phyloP scores from a whole-genome alignment of 768 basidiomycete genomes.

The Boletus rubropictus region DNA sequence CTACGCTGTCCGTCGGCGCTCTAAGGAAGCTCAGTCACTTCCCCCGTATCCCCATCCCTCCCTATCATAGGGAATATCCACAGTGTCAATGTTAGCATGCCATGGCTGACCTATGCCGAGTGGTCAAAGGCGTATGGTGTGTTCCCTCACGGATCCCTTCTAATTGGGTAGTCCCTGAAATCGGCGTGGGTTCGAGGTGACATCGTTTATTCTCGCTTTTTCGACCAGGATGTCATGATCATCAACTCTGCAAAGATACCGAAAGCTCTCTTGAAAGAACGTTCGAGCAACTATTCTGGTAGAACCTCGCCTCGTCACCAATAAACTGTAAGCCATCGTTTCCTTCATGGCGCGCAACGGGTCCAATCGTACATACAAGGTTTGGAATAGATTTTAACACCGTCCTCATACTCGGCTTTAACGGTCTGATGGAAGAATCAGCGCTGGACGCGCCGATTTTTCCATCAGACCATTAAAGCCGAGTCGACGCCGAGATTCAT shows the following conservation, averaged over 20 bases:
- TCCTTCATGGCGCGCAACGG: not conserved
- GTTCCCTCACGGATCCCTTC: not conserved
- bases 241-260: conserved; percentile 13
- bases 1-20: not conserved
- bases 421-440: no score
- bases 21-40: not conserved
- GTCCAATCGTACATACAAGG: not conserved
- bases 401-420: conserved; percentile 6
- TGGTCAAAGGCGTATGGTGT: conserved; percentile 11
- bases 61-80: conserved; percentile 17
- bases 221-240: conserved; percentile 9
- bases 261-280: conserved; percentile 14
- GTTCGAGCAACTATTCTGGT: conserved; percentile 18
- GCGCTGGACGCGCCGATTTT: conserved; percentile 15
- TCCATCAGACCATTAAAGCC: conserved; percentile 15
- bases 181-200: conserved; percentile 2
- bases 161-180: not conserved
- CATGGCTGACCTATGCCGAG: conserved; percentile 13
- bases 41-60: conserved; percentile 2
- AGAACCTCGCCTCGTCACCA: conserved; percentile 14
- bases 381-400: conserved; percentile 17
- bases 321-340: conserved; percentile 6
- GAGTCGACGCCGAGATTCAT: conserved; percentile 11
- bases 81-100: conserved; percentile 2
- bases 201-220: conserved; percentile 11